Evolutionary conservation across 768 basidiomycete species (phyloP).

Genomic region (Heimioporus sp.): DNA sequence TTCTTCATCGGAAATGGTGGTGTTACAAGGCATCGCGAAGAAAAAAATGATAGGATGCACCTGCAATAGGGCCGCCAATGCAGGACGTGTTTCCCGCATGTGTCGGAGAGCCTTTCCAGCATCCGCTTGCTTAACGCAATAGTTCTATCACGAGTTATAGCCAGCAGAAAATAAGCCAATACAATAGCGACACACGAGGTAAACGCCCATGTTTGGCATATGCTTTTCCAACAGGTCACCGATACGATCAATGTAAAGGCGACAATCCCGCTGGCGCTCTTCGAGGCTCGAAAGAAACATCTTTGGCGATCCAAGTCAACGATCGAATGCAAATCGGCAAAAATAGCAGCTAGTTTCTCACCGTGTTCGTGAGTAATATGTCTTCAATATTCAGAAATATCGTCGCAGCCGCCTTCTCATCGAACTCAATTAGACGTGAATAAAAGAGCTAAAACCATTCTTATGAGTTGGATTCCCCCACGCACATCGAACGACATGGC

Average conservation of each 20-base stretch:
- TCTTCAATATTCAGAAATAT: constrained; percentile 96
- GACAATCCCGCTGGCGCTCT: constrained; percentile 84
- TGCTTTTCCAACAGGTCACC: constrained; percentile 80
- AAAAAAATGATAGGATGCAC: constrained; percentile 33
- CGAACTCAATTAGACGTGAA: constrained; percentile 70
- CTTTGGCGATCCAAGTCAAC: constrained; percentile 33
- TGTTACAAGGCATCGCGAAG: not conserved
- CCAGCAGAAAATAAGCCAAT: not conserved
- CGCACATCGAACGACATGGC: not conserved
- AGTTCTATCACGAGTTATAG: constrained; percentile 48
- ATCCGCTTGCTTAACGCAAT: constrained; percentile 84
- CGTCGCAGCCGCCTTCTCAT: constrained; percentile 71
- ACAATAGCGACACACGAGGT: constrained; percentile 53
- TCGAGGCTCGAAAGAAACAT: constrained; percentile 86
- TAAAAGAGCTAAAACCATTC: constrained; percentile 68
- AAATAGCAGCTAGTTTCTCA: constrained; percentile 23
- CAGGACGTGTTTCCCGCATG: constrained; percentile 62
- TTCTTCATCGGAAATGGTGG: constrained; percentile 38
- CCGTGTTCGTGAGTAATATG: constrained; percentile 84
- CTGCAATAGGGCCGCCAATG: constrained; percentile 64
- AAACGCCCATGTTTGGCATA: constrained; percentile 75
- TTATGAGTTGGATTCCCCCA: not conserved
- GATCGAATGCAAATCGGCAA: not conserved
- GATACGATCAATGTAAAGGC: constrained; percentile 87
- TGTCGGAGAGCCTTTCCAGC: constrained; percentile 78